phyloP scores from a whole-genome alignment of 805 yeast genomes.

The Clavispora phyllophila region DNA sequence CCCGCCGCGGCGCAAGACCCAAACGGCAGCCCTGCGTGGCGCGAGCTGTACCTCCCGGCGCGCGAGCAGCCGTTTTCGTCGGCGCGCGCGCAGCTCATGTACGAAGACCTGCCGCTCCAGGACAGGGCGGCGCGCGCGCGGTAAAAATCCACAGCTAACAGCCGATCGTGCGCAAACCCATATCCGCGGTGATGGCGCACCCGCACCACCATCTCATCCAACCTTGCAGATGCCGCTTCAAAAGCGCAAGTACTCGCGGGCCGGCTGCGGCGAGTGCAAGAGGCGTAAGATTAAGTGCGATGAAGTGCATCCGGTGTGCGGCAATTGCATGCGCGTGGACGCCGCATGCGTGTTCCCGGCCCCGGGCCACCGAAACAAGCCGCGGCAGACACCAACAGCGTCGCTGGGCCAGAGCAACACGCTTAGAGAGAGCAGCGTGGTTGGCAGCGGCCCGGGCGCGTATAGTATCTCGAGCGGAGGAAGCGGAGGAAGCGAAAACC shows the following conservation, averaged over 20 bases:
- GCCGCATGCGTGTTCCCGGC: constrained; percentile 11
- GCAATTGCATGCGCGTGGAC: constrained; percentile 11
- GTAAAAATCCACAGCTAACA: background rate
- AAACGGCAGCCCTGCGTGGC: too few species aligned
- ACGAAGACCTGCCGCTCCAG: background rate
- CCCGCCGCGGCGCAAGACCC: too few species aligned
- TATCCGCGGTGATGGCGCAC: too few species aligned
- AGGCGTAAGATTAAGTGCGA: constrained; percentile 18
- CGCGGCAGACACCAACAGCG: background rate
- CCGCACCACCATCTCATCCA: too few species aligned
- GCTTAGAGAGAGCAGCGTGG: too few species aligned
- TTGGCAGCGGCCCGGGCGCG: too few species aligned
- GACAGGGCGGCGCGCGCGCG: background rate
- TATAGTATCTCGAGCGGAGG: too few species aligned
- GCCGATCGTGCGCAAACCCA: background rate
- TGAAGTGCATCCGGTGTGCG: constrained; percentile 15
- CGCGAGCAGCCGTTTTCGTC: background rate
- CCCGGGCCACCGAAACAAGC: constrained; percentile 7
- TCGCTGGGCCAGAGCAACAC: background rate
- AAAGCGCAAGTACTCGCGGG: constrained; percentile 16
- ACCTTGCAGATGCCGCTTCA: background rate
- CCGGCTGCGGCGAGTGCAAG: constrained; percentile 18
- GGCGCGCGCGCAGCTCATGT: background rate
- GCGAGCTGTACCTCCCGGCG: background rate
- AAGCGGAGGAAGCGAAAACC: too few species aligned